Conservation (phyloP, 805 yeast genomes). For the Candida yuanshanica region DNA sequence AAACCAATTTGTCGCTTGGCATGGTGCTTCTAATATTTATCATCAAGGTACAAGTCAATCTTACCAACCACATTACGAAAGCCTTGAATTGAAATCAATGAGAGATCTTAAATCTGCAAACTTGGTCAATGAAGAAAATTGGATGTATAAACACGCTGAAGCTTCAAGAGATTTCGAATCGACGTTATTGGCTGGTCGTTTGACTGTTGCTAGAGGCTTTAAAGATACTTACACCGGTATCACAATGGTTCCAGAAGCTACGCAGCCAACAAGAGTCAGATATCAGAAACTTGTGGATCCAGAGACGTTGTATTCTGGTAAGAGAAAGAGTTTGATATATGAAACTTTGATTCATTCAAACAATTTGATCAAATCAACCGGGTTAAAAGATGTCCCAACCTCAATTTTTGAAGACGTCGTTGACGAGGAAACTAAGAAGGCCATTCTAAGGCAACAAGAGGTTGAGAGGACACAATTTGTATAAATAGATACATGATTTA, state of each 20-base stretch:
- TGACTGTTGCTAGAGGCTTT: constrained; percentile 48
- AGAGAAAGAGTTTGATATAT: constrained; percentile 33
- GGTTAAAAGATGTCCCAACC: constrained; percentile 53
- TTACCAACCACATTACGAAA: constrained; percentile 11
- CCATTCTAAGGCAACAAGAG: constrained; percentile 56
- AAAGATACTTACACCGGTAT: constrained; percentile 86
- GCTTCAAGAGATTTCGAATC: constrained; percentile 71
- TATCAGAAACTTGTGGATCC: constrained; percentile 22
- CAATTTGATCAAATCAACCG: constrained; percentile 52
- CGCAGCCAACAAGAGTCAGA: constrained; percentile 56
- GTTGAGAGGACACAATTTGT: constrained; percentile 10
- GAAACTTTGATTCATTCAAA: constrained; percentile 44
- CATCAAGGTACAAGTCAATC: constrained; percentile 22
- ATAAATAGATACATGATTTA: neutral
- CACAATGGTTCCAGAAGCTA: constrained; percentile 60
- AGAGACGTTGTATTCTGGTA: constrained; percentile 22
- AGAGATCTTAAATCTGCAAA: constrained; percentile 16
- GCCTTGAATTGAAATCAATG: constrained; percentile 19
- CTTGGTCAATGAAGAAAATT: constrained; percentile 55
- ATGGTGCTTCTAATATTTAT: constrained; percentile 38
- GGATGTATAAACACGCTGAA: constrained; percentile 83
- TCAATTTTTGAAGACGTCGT: constrained; percentile 54
- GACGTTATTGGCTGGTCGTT: constrained; percentile 52
- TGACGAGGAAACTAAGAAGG: constrained; percentile 50
- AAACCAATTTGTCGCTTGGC: constrained; percentile 51